phyloP scores from a whole-genome alignment of 176 grass and related monocot genomes.

The Carex kokanica region DNA sequence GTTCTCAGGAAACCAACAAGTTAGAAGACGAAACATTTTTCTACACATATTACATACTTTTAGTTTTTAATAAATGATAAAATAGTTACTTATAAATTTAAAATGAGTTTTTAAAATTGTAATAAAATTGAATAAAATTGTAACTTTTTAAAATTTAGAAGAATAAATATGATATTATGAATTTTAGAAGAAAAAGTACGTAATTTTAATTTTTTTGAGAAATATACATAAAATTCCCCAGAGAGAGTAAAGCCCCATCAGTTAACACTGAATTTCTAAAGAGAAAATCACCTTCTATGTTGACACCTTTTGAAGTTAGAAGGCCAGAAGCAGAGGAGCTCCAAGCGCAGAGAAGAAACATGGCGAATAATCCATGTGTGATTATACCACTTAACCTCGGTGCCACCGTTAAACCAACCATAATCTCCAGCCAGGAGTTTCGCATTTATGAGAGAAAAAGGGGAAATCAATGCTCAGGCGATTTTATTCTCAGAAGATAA shows the following conservation, averaged over 20 bases:
- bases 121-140: too few species aligned
- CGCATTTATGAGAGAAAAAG: slow-evolving; percentile 21
- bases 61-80: too few species aligned
- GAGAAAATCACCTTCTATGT: slow-evolving; percentile 59
- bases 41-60: too few species aligned
- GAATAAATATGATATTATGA: too few species aligned
- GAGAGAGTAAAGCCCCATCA: neutral
- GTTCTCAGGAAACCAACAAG: too few species aligned
- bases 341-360: slow-evolving; percentile 36
- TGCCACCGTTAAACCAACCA: slow-evolving; percentile 30
- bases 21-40: too few species aligned
- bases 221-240: too few species aligned
- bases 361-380: slow-evolving; percentile 10
- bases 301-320: slow-evolving; percentile 87
- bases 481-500: neutral
- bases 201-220: too few species aligned
- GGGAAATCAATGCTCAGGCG: neutral
- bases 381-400: neutral
- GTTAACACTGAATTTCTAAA: slow-evolving; percentile 15
- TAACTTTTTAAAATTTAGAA: too few species aligned
- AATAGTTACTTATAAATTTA: too few species aligned
- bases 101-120: too few species aligned
- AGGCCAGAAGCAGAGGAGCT: slow-evolving; percentile 35
- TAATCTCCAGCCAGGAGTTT: slow-evolving; percentile 5
- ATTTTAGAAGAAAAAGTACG: neutral